Evolutionary conservation across 345 rosid genomes (phyloP), one percentile per base, ranked within the genome.

Genomic region (Bruguiera parviflora): DNA sequence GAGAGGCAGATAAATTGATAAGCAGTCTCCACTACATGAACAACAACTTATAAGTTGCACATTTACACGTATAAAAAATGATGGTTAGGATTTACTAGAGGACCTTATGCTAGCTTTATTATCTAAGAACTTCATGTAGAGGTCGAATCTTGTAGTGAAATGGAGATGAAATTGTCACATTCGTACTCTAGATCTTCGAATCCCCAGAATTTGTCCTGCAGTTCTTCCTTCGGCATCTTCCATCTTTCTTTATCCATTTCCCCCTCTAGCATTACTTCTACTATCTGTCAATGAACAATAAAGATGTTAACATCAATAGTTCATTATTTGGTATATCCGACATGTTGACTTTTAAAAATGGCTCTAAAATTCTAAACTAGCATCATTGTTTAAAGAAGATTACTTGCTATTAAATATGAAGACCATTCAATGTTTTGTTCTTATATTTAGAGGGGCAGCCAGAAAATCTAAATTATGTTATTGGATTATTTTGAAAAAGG

Each of bases 151-250:
- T 79, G 85, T 8, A 85, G 93, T 53, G 97, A 89, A 67, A 71
- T 46, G 9, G 92, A 86, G 80, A 76, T 80, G 58, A 90, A 86
- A 60, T 65, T 75, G 73, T 82, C 82, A 71, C 65, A 83, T 55
- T 89, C 91, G 66, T 82, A 80, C 70, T 90, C 99, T 28, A 95
- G 82, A 76, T 95, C 99, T 82, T 92, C 96, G 71, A 86, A 92
- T 10, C 96, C 96, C 96, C 92, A 92, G 67, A 92, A 83, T 58
- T 89, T 92, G 76, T 85, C 89, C 20, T 84, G 84, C 39, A 83
- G 87, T 74, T 91, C 97, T 61, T 84, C 92, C 74, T 82, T 85
- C 5, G 90, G 85, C 94, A 89, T 87, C 75, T 80, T 85, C 99
- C 99, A 95, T 72, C 75, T 86, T 72, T 88, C 97, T 35, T 77